These are phyloP conservation scores for Alternaria sp. DNA, from an alignment of 2,329 filamentous ascomycete species.

Conservation along the genomic window DNA sequence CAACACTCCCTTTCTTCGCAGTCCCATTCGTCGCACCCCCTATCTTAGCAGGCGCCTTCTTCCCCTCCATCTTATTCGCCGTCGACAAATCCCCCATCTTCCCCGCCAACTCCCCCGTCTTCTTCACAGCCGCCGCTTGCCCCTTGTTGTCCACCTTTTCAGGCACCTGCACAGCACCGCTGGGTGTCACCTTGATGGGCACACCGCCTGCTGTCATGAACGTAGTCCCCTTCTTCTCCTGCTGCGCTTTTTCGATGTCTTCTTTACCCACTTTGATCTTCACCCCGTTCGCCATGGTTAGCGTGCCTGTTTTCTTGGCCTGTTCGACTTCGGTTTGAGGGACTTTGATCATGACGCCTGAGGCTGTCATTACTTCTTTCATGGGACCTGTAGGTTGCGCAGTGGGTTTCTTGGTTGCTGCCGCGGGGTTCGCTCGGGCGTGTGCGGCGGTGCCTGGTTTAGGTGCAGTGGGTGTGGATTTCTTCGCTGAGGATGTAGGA, in stretches of 20 bases:
- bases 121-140: background rate
- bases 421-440: conserved; percentile 7
- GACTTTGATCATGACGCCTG: conserved; percentile 44
- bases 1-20: background rate
- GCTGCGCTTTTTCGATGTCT: conserved; percentile 41
- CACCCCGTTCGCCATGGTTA: conserved; percentile 39
- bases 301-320: conserved; percentile 39
- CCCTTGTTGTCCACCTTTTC: conserved; percentile 15
- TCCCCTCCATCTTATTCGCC: background rate
- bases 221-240: conserved; percentile 32
- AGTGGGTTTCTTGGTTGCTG: conserved; percentile 17
- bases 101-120: background rate
- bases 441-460: conserved; percentile 19
- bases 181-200: conserved; percentile 41
- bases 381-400: conserved; percentile 31
- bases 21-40: background rate
- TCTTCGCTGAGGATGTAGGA: conserved; percentile 21
- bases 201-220: conserved; percentile 39
- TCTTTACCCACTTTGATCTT: conserved; percentile 40
- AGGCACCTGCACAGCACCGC: conserved; percentile 29
- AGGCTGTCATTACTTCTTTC: conserved; percentile 38
- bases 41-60: background rate
- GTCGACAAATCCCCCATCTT: background rate
- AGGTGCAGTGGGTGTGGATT: conserved; percentile 1
- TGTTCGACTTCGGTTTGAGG: conserved; percentile 37